Conservation (phyloP, 1,284 basidiomycete species). For the Rhizoctonia solani region DNA sequence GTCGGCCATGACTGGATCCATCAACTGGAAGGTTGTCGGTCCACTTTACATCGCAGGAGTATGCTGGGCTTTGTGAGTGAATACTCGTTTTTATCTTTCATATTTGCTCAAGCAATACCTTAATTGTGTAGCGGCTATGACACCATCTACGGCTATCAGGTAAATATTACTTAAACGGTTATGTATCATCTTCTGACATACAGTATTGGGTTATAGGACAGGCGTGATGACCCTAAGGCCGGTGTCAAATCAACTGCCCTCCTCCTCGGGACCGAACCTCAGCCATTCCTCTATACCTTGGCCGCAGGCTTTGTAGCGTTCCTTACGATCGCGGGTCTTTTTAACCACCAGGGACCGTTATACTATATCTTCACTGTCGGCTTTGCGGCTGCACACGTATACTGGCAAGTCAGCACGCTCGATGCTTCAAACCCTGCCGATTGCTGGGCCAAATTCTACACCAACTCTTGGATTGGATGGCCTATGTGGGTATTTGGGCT, state of each 20-base stretch:
- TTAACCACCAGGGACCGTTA: constrained; percentile 54
- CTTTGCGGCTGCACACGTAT: constrained; percentile 54
- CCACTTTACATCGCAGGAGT: constrained; percentile 44
- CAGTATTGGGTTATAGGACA: constrained; percentile 45
- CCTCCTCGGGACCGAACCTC: constrained; percentile 60
- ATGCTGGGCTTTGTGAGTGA: constrained; percentile 41
- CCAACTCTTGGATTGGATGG: constrained; percentile 31
- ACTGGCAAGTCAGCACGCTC: constrained; percentile 62
- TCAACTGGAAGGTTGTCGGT: constrained; percentile 48
- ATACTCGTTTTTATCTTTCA: constrained; percentile 50
- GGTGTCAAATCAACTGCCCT: constrained; percentile 63
- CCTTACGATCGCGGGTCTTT: constrained; percentile 54
- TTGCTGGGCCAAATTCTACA: constrained; percentile 52
- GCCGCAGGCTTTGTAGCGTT: constrained; percentile 56
- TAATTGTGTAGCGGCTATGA: constrained; percentile 64
- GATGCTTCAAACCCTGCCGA: constrained; percentile 59
- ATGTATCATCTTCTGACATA: neutral
- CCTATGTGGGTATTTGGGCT: constrained; percentile 9
- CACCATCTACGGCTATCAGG: constrained; percentile 62
- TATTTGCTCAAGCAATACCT: neutral
- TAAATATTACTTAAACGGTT: neutral
- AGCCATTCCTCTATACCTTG: constrained; percentile 58
- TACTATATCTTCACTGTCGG: constrained; percentile 62
- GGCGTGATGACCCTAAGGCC: constrained; percentile 56
- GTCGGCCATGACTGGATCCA: constrained; percentile 50